Evolutionary conservation across 2,329 filamentous ascomycete genomes (phyloP).

Genomic region (Cladosporium sp.): DNA sequence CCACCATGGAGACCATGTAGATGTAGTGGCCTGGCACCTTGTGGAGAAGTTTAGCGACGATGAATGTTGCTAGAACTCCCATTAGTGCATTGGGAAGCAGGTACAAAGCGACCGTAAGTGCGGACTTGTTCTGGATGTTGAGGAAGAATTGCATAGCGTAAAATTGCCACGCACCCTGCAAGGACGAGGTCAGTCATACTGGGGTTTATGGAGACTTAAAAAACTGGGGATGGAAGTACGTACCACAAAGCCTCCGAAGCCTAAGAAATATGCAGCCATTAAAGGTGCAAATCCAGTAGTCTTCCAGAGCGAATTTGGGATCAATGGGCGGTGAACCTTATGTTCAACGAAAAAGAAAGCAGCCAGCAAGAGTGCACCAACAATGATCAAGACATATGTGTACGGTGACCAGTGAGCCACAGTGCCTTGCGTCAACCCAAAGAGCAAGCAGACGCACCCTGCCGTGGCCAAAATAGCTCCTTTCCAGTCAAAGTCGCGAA

Average conservation of each 20-base stretch:
- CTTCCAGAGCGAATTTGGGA: slow-evolving; percentile 38
- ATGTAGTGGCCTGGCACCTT: slow-evolving; percentile 45
- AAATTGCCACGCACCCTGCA: slow-evolving; percentile 27
- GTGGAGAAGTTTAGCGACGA: slow-evolving; percentile 46
- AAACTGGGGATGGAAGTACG: neutral
- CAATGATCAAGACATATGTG: slow-evolving; percentile 33
- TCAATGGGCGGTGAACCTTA: slow-evolving; percentile 29
- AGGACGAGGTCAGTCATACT: neutral
- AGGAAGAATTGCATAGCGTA: slow-evolving; percentile 39
- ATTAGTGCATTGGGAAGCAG: slow-evolving; percentile 44
- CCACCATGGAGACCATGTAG: slow-evolving; percentile 41
- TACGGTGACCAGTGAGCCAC: slow-evolving; percentile 35
- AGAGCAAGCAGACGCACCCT: slow-evolving; percentile 33
- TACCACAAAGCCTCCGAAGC: slow-evolving; percentile 31
- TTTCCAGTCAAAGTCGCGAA: slow-evolving; percentile 29
- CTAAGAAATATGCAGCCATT: slow-evolving; percentile 35
- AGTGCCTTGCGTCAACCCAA: slow-evolving; percentile 34
- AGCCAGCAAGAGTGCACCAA: slow-evolving; percentile 28
- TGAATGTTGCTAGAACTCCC: slow-evolving; percentile 42
- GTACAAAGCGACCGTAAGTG: slow-evolving; percentile 42
- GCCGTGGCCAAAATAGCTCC: slow-evolving; percentile 27
- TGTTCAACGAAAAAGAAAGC: slow-evolving; percentile 32
- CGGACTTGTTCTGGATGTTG: slow-evolving; percentile 36
- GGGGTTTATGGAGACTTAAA: neutral
- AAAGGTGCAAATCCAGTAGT: slow-evolving; percentile 42